Conservation (phyloP, 2,329 filamentous ascomycete species). For the Colletotrichum sojae region DNA sequence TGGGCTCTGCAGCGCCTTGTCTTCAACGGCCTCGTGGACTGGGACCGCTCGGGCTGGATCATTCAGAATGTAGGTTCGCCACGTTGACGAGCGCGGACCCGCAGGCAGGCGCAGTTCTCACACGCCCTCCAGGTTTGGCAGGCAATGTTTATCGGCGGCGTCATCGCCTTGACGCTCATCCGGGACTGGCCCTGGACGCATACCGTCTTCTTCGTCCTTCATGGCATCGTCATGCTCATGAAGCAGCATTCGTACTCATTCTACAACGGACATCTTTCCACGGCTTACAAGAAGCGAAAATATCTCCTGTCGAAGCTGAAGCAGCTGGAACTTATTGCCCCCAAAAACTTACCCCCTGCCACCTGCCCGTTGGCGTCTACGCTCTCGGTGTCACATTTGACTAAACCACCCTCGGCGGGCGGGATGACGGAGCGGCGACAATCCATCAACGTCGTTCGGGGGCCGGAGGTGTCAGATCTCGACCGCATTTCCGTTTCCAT, state of each 20-base stretch:
- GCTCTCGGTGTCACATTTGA: slow-evolving; percentile 62
- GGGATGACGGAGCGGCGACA: slow-evolving; percentile 55
- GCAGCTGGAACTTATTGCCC: slow-evolving; percentile 69
- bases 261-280: slow-evolving; percentile 81
- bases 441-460: slow-evolving; percentile 52
- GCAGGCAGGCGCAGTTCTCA: slow-evolving; percentile 5
- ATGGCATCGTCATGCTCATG: slow-evolving; percentile 84
- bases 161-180: slow-evolving; percentile 76
- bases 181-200: slow-evolving; percentile 89
- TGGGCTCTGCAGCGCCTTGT: slow-evolving; percentile 76
- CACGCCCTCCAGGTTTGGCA: slow-evolving; percentile 72
- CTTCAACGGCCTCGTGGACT: slow-evolving; percentile 71
- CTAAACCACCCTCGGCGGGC: slow-evolving; percentile 55
- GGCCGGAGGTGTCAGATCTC: slow-evolving; percentile 65
- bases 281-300: slow-evolving; percentile 66
- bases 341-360: slow-evolving; percentile 58
- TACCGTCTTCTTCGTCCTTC: slow-evolving; percentile 82
- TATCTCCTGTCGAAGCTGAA: slow-evolving; percentile 65
- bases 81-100: background rate
- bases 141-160: slow-evolving; percentile 70
- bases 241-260: slow-evolving; percentile 87
- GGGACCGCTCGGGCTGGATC: slow-evolving; percentile 80
- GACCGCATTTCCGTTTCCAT: slow-evolving; percentile 74
- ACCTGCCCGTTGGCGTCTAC: slow-evolving; percentile 58
- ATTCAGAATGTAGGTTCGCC: slow-evolving; percentile 72